phyloP scores from a whole-genome alignment of 257 asterid genomes.

The Solanum neorickii region DNA sequence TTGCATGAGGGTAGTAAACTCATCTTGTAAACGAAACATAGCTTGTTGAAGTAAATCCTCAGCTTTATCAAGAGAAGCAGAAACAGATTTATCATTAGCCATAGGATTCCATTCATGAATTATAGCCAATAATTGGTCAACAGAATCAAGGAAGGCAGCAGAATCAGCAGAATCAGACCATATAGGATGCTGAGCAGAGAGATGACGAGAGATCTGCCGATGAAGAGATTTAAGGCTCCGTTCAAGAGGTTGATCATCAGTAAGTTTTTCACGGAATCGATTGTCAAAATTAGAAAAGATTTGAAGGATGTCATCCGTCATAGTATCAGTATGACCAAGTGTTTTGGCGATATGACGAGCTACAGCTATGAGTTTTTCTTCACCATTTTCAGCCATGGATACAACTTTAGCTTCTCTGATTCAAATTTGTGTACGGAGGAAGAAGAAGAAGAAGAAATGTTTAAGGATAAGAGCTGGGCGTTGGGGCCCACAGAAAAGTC shows the following conservation, averaged over 20 bases:
- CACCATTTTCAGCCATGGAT: constrained; percentile 88
- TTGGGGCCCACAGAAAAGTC: not conserved
- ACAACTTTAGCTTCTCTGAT: not conserved
- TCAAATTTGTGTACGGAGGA: not conserved
- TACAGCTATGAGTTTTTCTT: constrained; percentile 82
- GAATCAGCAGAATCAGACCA: constrained; percentile 61
- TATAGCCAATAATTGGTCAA: constrained; percentile 50
- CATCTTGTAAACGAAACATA: constrained; percentile 82
- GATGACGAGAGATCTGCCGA: constrained; percentile 64
- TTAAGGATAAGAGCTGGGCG: not conserved
- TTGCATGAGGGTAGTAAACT: constrained; percentile 57
- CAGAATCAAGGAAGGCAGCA: constrained; percentile 38
- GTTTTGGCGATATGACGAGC: constrained; percentile 98
- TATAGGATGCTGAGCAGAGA: constrained; percentile 44
- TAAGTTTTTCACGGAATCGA: constrained; percentile 63
- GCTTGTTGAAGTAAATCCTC: constrained; percentile 86
- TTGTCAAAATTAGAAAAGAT: constrained; percentile 91
- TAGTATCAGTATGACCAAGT: constrained; percentile 77
- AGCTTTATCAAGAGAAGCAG: constrained; percentile 75
- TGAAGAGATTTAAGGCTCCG: constrained; percentile 52
- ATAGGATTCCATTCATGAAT: constrained; percentile 64
- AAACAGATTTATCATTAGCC: constrained; percentile 53
- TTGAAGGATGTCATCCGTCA: constrained; percentile 88
- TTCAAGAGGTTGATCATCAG: constrained; percentile 57
- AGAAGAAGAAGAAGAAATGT: not conserved